Evolutionary conservation across 2,329 filamentous ascomycete genomes (phyloP), one percentile per base, ranked within the genome.

Genomic region (Colletotrichum sp.): DNA sequence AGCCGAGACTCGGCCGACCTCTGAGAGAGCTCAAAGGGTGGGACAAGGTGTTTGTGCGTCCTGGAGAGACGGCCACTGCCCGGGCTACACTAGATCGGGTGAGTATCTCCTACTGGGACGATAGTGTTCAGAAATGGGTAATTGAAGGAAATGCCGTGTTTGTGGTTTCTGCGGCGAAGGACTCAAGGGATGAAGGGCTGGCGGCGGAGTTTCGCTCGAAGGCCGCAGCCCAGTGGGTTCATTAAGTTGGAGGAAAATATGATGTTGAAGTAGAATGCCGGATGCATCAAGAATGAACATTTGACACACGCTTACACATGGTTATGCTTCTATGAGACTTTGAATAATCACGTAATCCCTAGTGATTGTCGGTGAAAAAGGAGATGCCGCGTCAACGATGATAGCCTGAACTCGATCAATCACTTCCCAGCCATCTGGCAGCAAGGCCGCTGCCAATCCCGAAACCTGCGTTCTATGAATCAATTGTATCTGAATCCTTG

Each of bases 261-360:
- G 18, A n/a, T 10, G 1, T n/a, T 43, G 1, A 43, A 43, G 38
- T 43, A 43, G 38, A 43, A 43, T 43, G 1, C 18, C 12, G 18
- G 18, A 4, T 0, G 38, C 38, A 43, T 43, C 38, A 43, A 43
- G 18, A 43, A 6, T n/a, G 8, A n/a, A 10, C 16, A 6, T 6
- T 10, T 6, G 5, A n/a, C 38, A 43, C 1, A n/a, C 1, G 8
- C 16, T 5, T n/a, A n/a, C 8, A 43, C 2, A 43, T n/a, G 4
- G 5, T 10, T 12, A 48, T 48, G 0, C 18, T n/a, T n/a, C 38
- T 48, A 6, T 3, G 9, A 48, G 38, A 48, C 38, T n/a, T 5
- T n/a, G 38, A 1, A 48, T 1, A n/a, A 48, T 48, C 38, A n/a
- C 38, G 9, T n/a, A 48, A 48, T 48, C 38, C 38, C 8, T 48